phyloP scores from a whole-genome alignment of 129 eudicot genomes.

The Silybum marianum region DNA sequence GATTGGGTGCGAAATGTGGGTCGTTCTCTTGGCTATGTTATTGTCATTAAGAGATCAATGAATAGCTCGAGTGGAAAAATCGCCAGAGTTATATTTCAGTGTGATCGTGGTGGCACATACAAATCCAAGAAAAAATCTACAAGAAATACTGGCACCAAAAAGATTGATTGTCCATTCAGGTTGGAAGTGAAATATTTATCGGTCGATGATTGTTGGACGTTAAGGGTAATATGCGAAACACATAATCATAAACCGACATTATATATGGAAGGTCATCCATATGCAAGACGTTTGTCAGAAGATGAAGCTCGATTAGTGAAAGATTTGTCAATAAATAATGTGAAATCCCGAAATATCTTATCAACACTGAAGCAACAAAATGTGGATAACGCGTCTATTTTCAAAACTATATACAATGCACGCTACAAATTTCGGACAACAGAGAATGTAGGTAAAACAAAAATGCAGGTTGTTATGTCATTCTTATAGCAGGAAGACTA shows the following conservation, averaged over 20 bases:
- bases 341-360: not conserved
- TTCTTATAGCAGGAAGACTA: no score
- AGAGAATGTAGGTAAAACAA: no score
- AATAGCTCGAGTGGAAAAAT: not conserved
- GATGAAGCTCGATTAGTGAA: not conserved
- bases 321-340: not conserved
- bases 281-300: not conserved
- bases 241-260: not conserved
- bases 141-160: not conserved
- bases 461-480: no score
- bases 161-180: not conserved
- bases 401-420: slow-evolving; percentile 6
- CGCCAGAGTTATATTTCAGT: not conserved
- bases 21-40: not conserved
- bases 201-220: not conserved
- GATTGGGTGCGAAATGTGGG: slow-evolving; percentile 2
- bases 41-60: not conserved
- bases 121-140: not conserved
- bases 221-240: not conserved
- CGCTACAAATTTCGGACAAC: not conserved
- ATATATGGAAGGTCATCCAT: slow-evolving; percentile 1
- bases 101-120: not conserved
- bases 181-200: not conserved
- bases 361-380: not conserved
- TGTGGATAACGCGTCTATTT: not conserved